These are phyloP conservation scores for Aspergillus olivimuriae DNA, from an alignment of 495 filamentous ascomycete species.

Conservation along the genomic window DNA sequence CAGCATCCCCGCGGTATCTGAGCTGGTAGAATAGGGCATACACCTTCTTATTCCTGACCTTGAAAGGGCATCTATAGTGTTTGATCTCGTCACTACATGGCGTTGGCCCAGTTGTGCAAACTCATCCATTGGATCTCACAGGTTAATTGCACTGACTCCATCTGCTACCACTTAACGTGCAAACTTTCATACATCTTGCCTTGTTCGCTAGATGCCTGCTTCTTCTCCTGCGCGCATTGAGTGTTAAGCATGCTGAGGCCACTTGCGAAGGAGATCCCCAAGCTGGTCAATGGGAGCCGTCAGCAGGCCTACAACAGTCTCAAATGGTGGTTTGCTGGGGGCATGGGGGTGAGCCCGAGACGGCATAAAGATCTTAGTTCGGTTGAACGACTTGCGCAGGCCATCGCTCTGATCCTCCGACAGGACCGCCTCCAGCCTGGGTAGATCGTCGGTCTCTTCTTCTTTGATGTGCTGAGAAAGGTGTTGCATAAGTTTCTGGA, in stretches of 20 bases:
- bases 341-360: constrained; percentile 48
- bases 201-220: too few species aligned
- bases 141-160: too few species aligned
- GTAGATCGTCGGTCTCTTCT: constrained; percentile 53
- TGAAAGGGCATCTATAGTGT: too few species aligned
- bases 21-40: too few species aligned
- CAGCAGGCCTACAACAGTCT: constrained; percentile 25
- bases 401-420: constrained; percentile 27
- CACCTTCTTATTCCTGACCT: too few species aligned
- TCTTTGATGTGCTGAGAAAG: constrained; percentile 54
- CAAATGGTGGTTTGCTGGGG: constrained; percentile 28
- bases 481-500: constrained; percentile 46
- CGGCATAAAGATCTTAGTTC: constrained; percentile 58
- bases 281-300: constrained; percentile 30
- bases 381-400: constrained; percentile 46
- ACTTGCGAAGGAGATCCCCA: constrained; percentile 27
- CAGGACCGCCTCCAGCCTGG: constrained; percentile 44
- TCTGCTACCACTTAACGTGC: too few species aligned
- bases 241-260: constrained; percentile 13
- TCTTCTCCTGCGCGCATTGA: too few species aligned
- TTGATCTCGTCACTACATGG: too few species aligned
- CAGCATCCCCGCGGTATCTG: too few species aligned
- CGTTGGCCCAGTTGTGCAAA: too few species aligned
- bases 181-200: too few species aligned
- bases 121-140: too few species aligned